Base-by-base conservation (phyloP, 2,329 filamentous ascomycete genomes). In the Dendryphion nanum region DNA sequence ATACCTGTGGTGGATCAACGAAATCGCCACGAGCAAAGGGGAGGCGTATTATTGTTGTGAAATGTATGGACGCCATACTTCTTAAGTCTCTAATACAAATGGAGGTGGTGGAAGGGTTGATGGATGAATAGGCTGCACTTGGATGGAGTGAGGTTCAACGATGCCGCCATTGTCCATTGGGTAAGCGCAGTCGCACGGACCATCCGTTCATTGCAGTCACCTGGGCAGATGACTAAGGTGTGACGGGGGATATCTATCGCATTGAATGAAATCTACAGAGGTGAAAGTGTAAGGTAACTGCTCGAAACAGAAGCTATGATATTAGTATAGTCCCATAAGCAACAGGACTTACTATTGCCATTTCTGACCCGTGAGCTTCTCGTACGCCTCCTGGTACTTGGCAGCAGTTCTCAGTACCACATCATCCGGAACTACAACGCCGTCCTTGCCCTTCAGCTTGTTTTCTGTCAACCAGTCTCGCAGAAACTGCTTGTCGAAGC, bases 1-100 rank as follows among this genome's bases (percentile, higher is more conserved):
- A 63, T 76, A 90, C 90, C 48, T 85, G 83, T 32, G 88, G 86
- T 40, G 93, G 93, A 67, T 98, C 91, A 45, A 90, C 79, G 69
- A 98, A 98, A 55, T 86, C 82, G 28, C 86, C 85, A 40, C 93
- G 80, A 23, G 85, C 80, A 57, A 95, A 94, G 17, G 93, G 93
- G n/a, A 97, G 78, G 46, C 90, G 79, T 47, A 98, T 80, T 57
- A 95, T 87, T 42, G 95, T 83, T 12, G 87, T 95, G 63, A 68
- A 78, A 37, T 72, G 72, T 14, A 26, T n/a, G 23, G 23, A 8
- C 3, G 23, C 10, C 23, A 26, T 26, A 10, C n/a, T 26, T 26
- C 23, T 3, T 26, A 3, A 3, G 23, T 8, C 10, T 26, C n/a
- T 26, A 26, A 26, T 26, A 26, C n/a, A 26, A 8, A n/a, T 26